Conservation (phyloP, 2,329 filamentous ascomycete species). For the Aspergillus melleus region DNA sequence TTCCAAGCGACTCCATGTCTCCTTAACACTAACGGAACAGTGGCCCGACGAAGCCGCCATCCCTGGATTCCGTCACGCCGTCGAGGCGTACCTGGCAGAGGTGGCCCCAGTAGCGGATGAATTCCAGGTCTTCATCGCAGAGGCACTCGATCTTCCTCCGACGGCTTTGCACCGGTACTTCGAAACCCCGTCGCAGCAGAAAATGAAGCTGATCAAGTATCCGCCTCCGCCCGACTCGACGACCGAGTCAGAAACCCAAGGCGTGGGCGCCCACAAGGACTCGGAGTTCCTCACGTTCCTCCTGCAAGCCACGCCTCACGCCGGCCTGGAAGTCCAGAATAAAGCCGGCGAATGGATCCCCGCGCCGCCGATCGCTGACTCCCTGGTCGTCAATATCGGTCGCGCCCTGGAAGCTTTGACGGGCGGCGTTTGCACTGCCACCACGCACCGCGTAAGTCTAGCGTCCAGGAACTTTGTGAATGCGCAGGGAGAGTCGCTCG, state of each 20-base stretch:
- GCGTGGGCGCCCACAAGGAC: constrained; percentile 50
- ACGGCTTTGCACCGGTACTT: constrained; percentile 34
- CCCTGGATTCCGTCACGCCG: constrained; percentile 31
- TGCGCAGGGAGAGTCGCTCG: constrained; percentile 21
- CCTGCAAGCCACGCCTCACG: constrained; percentile 44
- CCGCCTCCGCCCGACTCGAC: constrained; percentile 31
- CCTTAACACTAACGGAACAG: constrained; percentile 14
- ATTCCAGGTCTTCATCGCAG: constrained; percentile 34
- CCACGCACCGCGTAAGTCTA: constrained; percentile 37
- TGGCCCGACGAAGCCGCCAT: constrained; percentile 35
- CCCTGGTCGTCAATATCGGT: constrained; percentile 53
- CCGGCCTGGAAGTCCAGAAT: constrained; percentile 51
- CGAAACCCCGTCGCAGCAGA: constrained; percentile 35
- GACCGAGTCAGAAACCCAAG: constrained; percentile 33
- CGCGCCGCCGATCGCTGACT: constrained; percentile 44
- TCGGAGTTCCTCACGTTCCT: constrained; percentile 53
- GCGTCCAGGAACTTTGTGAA: constrained; percentile 29
- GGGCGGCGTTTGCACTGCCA: constrained; percentile 36
- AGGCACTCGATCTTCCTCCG: constrained; percentile 31
- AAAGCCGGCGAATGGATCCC: constrained; percentile 49
- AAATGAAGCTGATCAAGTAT: constrained; percentile 46
- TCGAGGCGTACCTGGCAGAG: constrained; percentile 32
- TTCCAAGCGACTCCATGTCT: too few species aligned
- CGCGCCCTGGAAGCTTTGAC: constrained; percentile 38
- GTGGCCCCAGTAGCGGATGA: constrained; percentile 25